Conservation (phyloP, 148 eudicot genomes). For the Vaccinium macrocarpon region DNA sequence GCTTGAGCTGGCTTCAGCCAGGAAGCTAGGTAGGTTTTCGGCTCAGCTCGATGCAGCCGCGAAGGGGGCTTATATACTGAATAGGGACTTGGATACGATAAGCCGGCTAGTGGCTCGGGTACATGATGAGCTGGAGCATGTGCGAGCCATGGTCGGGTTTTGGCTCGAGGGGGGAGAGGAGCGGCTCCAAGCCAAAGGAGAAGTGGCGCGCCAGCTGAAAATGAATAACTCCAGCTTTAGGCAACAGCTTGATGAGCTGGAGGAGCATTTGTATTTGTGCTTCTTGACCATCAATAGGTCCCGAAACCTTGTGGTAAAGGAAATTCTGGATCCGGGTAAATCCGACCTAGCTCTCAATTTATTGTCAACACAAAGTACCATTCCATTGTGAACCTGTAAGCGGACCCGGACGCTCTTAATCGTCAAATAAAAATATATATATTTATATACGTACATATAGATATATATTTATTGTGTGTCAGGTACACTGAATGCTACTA, state of each 20-base stretch:
- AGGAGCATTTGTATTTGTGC: slow-evolving; percentile 88
- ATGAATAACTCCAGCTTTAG: slow-evolving; percentile 51
- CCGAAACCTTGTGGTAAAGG: slow-evolving; percentile 69
- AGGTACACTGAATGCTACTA: too few species aligned
- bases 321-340: slow-evolving; percentile 37
- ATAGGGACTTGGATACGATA: slow-evolving; percentile 78
- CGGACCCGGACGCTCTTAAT: too few species aligned
- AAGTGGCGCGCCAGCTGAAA: slow-evolving; percentile 64
- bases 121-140: slow-evolving; percentile 69
- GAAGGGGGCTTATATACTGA: slow-evolving; percentile 79
- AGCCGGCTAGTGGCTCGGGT: slow-evolving; percentile 75
- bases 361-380: neutral
- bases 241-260: slow-evolving; percentile 82
- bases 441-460: too few species aligned
- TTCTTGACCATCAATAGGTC: slow-evolving; percentile 88
- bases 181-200: slow-evolving; percentile 45
- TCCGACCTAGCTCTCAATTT: neutral
- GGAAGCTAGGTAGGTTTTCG: slow-evolving; percentile 29
- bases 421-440: too few species aligned
- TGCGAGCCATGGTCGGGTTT: slow-evolving; percentile 43
- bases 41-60: slow-evolving; percentile 77
- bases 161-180: slow-evolving; percentile 53
- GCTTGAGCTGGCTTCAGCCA: slow-evolving; percentile 28
- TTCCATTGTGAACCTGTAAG: too few species aligned
- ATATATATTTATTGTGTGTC: too few species aligned